phyloP scores from a whole-genome alignment of 2,329 filamentous ascomycete species.

The Phaeosphaeriaceae sp. region DNA sequence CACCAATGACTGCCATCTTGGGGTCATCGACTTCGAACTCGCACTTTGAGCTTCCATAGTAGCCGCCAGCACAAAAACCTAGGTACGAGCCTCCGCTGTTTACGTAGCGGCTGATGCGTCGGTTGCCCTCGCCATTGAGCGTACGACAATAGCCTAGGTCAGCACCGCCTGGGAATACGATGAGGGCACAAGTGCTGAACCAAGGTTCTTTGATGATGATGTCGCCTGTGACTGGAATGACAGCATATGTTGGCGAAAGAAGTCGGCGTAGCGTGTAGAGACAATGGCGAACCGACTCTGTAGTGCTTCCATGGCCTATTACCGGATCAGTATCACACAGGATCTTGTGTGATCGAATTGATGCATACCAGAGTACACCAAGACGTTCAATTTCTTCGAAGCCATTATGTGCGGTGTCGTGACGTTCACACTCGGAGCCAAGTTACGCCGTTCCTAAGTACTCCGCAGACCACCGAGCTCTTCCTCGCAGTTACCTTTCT shows the following conservation, averaged over 20 bases:
- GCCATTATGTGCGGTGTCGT: slow-evolving; percentile 59
- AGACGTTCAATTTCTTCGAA: slow-evolving; percentile 79
- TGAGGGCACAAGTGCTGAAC: slow-evolving; percentile 82
- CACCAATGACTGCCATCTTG: slow-evolving; percentile 82
- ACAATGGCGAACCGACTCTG: slow-evolving; percentile 88
- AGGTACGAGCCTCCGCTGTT: slow-evolving; percentile 84
- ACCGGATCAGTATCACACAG: slow-evolving; percentile 9
- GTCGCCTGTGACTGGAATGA: slow-evolving; percentile 81
- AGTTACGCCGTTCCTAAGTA: slow-evolving; percentile 35
- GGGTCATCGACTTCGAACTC: slow-evolving; percentile 91
- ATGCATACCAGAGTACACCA: slow-evolving; percentile 83
- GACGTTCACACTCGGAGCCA: slow-evolving; percentile 35
- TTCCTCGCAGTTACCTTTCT: background rate
- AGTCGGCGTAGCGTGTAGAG: slow-evolving; percentile 85
- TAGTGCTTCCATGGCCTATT: slow-evolving; percentile 80
- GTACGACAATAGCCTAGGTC: slow-evolving; percentile 89
- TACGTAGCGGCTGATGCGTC: slow-evolving; percentile 83
- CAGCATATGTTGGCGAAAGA: slow-evolving; percentile 88
- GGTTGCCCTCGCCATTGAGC: slow-evolving; percentile 87
- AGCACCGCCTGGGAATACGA: slow-evolving; percentile 93
- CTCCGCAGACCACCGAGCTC: slow-evolving; percentile 4
- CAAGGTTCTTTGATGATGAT: slow-evolving; percentile 91
- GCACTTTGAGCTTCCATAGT: slow-evolving; percentile 81
- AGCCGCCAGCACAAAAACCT: slow-evolving; percentile 92
- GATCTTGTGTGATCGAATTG: background rate